Evolutionary conservation across 495 filamentous ascomycete genomes (phyloP).

Genomic region (Hypoxylon trugodes): DNA sequence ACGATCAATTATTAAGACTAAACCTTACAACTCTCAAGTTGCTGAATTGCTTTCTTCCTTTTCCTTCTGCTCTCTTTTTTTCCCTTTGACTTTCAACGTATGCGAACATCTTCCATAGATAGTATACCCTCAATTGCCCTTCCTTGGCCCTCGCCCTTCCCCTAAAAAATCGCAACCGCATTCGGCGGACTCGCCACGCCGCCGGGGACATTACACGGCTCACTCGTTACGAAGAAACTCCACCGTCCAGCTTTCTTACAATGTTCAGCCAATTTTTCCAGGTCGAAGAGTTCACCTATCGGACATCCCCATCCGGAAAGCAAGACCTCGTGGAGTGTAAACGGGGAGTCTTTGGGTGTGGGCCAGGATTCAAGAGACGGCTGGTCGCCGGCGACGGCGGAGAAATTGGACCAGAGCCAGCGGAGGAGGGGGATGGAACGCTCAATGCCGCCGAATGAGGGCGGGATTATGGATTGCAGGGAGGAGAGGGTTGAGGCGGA

Average conservation of each 20-base stretch:
- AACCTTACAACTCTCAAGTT: too few relatives aligned
- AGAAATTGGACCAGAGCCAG: conserved; percentile 57
- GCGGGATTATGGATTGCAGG: conserved; percentile 44
- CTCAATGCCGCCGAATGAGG: conserved; percentile 60
- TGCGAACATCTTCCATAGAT: too few relatives aligned
- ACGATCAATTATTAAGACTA: too few relatives aligned
- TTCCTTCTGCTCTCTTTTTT: too few relatives aligned
- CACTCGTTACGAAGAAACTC: conserved; percentile 58
- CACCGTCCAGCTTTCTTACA: conserved; percentile 47
- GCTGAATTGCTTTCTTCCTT: too few relatives aligned
- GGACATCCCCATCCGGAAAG: conserved; percentile 59
- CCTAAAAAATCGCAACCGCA: conserved; percentile 52
- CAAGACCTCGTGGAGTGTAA: conserved; percentile 54
- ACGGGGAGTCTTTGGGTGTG: conserved; percentile 15
- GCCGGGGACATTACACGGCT: conserved; percentile 57
- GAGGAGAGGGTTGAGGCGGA: conserved; percentile 44
- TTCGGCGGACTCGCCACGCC: conserved; percentile 61
- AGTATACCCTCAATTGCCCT: too few relatives aligned
- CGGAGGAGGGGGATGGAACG: conserved; percentile 53
- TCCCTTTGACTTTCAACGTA: too few relatives aligned
- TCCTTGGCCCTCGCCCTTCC: too few relatives aligned
- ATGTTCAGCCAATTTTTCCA: conserved; percentile 51
- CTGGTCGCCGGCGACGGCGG: conserved; percentile 63
- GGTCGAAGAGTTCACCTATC: conserved; percentile 60
- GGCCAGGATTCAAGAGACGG: conserved; percentile 60